Percentiles rank a stretch among this genome's conserved stretches.
phyloP scores from a whole-genome alignment of 768 basidiomycete genomes.

The Neoboletus subvelutipes region DNA sequence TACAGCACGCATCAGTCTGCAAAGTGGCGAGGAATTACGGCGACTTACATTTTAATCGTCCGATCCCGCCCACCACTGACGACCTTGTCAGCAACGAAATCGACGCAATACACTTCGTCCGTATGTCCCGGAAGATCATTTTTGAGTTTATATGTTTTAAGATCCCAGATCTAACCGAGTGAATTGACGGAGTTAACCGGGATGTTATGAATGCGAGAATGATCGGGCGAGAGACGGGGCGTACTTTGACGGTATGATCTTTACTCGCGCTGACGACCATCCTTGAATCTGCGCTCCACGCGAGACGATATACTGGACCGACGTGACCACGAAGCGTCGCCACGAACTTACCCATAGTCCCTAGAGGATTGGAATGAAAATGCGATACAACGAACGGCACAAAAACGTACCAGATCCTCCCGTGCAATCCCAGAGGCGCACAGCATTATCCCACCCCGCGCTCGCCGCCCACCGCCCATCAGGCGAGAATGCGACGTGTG shows the following conservation, averaged over 20 bases:
- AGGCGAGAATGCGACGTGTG: slow-evolving; percentile 92
- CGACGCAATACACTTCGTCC: slow-evolving; percentile 98
- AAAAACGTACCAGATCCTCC: slow-evolving; percentile 44
- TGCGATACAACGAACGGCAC: not conserved
- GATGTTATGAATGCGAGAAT: no score
- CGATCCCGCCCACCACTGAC: slow-evolving; percentile 95
- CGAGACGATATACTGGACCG: slow-evolving; percentile 88
- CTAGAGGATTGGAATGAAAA: slow-evolving; percentile 23
- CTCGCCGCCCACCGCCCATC: slow-evolving; percentile 92
- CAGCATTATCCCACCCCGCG: slow-evolving; percentile 87
- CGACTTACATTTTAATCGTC: slow-evolving; percentile 85
- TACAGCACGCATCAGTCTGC: slow-evolving; percentile 8
- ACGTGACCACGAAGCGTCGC: slow-evolving; percentile 92
- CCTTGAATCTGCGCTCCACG: slow-evolving; percentile 93
- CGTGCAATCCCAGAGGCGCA: slow-evolving; percentile 85
- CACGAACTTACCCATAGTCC: slow-evolving; percentile 79
- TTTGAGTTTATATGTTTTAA: slow-evolving; percentile 94
- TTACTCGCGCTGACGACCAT: slow-evolving; percentile 94
- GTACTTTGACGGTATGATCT: slow-evolving; percentile 91
- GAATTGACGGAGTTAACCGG: not conserved
- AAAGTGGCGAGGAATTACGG: not conserved
- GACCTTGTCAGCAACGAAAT: slow-evolving; percentile 99
- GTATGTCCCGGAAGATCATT: slow-evolving; percentile 93
- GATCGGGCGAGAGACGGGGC: slow-evolving; percentile 18
- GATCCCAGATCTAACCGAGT: slow-evolving; percentile 77